A percentile compares a stretch with the other conserved stretches of the same genome.
These are phyloP conservation scores for Capsicum chinense DNA, from an alignment of 257 asterid species.

Conservation along the genomic window DNA sequence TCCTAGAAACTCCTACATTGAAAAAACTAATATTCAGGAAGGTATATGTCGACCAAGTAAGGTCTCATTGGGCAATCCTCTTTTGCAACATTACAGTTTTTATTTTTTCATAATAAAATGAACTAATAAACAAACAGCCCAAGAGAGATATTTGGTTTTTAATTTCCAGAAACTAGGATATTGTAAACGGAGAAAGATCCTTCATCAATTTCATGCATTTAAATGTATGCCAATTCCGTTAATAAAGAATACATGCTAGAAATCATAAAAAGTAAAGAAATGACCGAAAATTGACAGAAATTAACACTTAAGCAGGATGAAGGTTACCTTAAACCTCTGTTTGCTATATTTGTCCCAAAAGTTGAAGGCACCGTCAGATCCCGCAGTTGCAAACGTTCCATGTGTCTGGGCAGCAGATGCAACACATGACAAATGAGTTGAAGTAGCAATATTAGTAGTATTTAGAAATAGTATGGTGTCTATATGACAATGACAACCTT, in stretches of 20 bases:
- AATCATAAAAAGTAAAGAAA: neutral
- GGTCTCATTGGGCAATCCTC: constrained; percentile 9
- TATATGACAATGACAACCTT: neutral
- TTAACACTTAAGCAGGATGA: constrained; percentile 19
- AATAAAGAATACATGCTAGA: neutral
- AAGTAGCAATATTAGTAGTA: constrained; percentile 6
- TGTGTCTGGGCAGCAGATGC: constrained; percentile 56
- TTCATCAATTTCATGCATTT: constrained; percentile 3
- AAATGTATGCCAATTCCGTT: neutral
- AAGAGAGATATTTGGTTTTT: constrained; percentile 13
- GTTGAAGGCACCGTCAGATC: constrained; percentile 94
- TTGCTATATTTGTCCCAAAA: constrained; percentile 99
- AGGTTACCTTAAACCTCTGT: constrained; percentile 85
- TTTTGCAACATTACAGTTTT: neutral
- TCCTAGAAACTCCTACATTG: neutral
- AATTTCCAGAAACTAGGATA: constrained; percentile 16
- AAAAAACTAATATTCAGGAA: neutral
- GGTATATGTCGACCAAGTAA: neutral
- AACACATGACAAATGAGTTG: constrained; percentile 23
- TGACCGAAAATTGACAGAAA: constrained; percentile 2
- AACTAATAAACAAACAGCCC: neutral
- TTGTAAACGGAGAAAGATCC: neutral
- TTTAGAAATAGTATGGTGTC: neutral
- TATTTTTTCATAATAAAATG: neutral
- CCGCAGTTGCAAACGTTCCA: constrained; percentile 93